Base-by-base conservation (phyloP, 352 stramenopile genomes). In the Phytophthora cactorum region DNA sequence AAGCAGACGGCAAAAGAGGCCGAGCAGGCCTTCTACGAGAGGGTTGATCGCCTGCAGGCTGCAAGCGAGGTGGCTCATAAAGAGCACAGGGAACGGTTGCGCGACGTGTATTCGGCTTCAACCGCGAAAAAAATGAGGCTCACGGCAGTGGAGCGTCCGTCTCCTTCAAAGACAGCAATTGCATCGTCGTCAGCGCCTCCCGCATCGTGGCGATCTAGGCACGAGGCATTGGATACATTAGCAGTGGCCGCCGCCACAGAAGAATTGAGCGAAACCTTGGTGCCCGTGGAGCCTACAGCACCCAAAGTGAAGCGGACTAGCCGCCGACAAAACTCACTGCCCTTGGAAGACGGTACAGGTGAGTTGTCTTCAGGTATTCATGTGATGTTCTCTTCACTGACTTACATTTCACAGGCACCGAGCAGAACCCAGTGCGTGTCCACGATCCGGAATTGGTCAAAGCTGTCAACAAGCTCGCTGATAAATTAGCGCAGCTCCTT, bases 21-120 rank as follows among this genome's bases (percentile, higher is more conserved):
- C 36, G 46, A 88, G 65, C 57, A 77, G 59, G 41, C 84, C 54
- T 74, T 89, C 27, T 58, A 62, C 9, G 57, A 50, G 8, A 60
- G 49, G 29, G 72, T 76, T 9, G 58, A 68, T 47, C 38, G 29
- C 5, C 29, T 75, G 29, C 53, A 74, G 52, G 62, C 47, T 7
- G 63, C 59, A 8, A 74, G 49, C 34, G 28, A 60, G 47, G 38
- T 11, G 22, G 68, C 63, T 38, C 67, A 91, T 54, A 80, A 84
- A 55, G 72, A 90, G 59, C 88, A 91, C 65, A 90, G 75, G 72
- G 78, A 74, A 31, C 84, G 77, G 6, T 46, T 93, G 31, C 72
- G 70, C 11, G 72, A 88, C 39, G 65, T 89, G 15, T 88, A 90
- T 52, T 77, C 77, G 8, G 69, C 70, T 32, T 71, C 71, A 9